phyloP scores from a whole-genome alignment of 441 rosid species.

The Eutrema salsugineum region DNA sequence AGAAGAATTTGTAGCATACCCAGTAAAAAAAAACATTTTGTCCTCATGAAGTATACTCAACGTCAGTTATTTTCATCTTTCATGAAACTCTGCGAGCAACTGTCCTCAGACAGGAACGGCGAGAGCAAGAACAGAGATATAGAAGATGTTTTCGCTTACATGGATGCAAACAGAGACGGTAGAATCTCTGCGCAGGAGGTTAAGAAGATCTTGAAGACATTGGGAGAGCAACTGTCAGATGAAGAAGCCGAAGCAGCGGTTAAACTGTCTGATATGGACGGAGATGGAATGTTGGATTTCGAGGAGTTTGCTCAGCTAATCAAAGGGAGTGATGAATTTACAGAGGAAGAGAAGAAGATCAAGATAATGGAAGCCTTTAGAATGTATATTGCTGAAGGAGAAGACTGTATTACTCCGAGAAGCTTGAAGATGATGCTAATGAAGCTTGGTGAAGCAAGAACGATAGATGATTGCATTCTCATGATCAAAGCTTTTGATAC shows the following conservation, averaged over 20 bases:
- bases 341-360: constrained; percentile 43
- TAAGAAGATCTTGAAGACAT: constrained; percentile 40
- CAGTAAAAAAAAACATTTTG: background rate
- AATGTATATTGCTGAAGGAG: constrained; percentile 53
- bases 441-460: constrained; percentile 49
- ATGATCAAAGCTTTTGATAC: constrained; percentile 61
- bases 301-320: constrained; percentile 51
- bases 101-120: background rate
- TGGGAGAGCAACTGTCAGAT: constrained; percentile 45
- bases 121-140: constrained; percentile 30
- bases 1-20: background rate
- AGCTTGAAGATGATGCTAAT: constrained; percentile 56
- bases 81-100: constrained; percentile 8
- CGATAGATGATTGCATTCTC: constrained; percentile 41
- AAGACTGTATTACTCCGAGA: constrained; percentile 46
- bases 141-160: constrained; percentile 48
- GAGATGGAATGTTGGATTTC: constrained; percentile 54
- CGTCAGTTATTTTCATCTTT: constrained; percentile 29
- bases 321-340: constrained; percentile 20
- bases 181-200: constrained; percentile 54
- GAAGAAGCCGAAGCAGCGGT: constrained; percentile 61
- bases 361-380: constrained; percentile 50
- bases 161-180: constrained; percentile 63
- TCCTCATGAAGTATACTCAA: constrained; percentile 25
- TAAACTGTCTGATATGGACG: constrained; percentile 45